Conservation (phyloP, 2,329 filamentous ascomycete species). For the Aspergillus pseudotamarii region DNA sequence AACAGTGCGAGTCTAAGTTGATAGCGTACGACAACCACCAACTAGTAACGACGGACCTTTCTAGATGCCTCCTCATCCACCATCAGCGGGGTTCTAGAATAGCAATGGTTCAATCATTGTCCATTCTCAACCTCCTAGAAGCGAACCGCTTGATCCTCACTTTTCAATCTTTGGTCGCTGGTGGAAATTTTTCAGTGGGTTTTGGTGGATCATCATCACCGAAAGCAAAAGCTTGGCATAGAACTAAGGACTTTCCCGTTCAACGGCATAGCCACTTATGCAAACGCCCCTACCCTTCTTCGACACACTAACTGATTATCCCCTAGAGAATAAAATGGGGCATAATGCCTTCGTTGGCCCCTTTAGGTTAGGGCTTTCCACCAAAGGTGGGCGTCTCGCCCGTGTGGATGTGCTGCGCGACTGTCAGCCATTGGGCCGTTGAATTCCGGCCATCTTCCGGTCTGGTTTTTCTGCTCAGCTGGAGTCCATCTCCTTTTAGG, state of each 20-base stretch:
- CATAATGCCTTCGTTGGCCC: neutral
- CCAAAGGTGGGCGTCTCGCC: neutral
- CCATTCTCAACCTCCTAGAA: constrained; percentile 1
- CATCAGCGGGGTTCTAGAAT: constrained; percentile 8
- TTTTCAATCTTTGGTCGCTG: neutral
- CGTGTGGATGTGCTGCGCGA: neutral
- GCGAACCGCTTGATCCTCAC: neutral
- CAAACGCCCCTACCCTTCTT: neutral
- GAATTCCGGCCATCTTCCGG: neutral
- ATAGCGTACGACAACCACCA: neutral
- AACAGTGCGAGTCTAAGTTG: neutral
- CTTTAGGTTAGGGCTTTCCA: neutral
- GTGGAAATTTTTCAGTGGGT: constrained; percentile 8
- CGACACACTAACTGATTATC: neutral
- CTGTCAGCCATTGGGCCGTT: constrained; percentile 1
- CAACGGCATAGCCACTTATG: constrained; percentile 12
- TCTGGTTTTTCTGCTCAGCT: constrained; percentile 2
- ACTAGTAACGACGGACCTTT: neutral
- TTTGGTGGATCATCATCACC: constrained; percentile 13
- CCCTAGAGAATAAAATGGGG: constrained; percentile 1
- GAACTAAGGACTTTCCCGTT: neutral
- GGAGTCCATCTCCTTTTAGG: constrained; percentile 7
- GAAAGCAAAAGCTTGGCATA: constrained; percentile 23
- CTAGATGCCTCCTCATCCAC: neutral
- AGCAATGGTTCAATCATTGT: neutral